These are phyloP conservation scores for Microcyclosporella mali DNA, from an alignment of 2,329 filamentous ascomycete species.

Conservation along the genomic window DNA sequence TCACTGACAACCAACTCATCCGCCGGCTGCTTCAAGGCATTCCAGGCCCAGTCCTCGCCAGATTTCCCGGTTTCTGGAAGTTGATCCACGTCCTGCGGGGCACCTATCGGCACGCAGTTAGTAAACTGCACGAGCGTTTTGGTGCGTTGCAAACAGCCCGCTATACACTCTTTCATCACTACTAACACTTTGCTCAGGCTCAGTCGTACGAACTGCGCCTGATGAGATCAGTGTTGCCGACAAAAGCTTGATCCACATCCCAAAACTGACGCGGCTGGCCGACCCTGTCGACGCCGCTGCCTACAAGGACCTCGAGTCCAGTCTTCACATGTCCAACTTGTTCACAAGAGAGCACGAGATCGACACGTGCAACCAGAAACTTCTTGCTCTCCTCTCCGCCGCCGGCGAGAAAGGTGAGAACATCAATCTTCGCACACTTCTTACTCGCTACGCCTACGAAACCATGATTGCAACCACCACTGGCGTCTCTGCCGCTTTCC, in stretches of 20 bases:
- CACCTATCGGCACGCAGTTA: slow-evolving; percentile 13
- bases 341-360: slow-evolving; percentile 14
- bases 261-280: not conserved
- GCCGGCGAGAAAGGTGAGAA: slow-evolving; percentile 5
- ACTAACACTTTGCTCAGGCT: slow-evolving; percentile 7
- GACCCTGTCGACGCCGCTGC: not conserved
- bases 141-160: slow-evolving; percentile 4
- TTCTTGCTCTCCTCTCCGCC: slow-evolving; percentile 6
- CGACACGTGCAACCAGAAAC: slow-evolving; percentile 13
- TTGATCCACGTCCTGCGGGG: slow-evolving; percentile 14
- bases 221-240: slow-evolving; percentile 9
- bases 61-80: slow-evolving; percentile 18
- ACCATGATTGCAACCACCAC: slow-evolving; percentile 18
- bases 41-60: slow-evolving; percentile 19
- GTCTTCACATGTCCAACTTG: slow-evolving; percentile 14
- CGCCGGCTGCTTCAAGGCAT: slow-evolving; percentile 4
- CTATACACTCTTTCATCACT: not conserved
- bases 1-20: not conserved
- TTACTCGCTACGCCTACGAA: slow-evolving; percentile 21
- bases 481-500: slow-evolving; percentile 16
- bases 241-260: slow-evolving; percentile 1
- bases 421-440: slow-evolving; percentile 11
- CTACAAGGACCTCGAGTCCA: not conserved
- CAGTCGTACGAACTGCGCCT: slow-evolving; percentile 13
- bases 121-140: slow-evolving; percentile 12